Evolutionary conservation across 139 green algal species (phyloP), one percentile per base, ranked within the genome.

Genomic region (Helicosporidium sp.): DNA sequence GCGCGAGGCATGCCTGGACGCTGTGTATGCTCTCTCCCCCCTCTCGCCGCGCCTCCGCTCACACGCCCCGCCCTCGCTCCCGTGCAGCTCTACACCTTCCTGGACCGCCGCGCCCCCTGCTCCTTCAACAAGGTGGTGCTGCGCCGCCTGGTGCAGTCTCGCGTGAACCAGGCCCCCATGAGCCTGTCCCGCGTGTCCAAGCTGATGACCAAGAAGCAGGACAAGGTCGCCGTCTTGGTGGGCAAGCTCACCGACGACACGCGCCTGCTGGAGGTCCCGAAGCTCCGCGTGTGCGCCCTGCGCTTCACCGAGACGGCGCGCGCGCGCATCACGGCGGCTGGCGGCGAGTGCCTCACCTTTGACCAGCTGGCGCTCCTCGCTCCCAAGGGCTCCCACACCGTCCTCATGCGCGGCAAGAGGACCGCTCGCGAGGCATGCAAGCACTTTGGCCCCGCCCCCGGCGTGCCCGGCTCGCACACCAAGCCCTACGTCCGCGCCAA

Each of bases 51-150:
- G 20, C 31, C 15, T 22, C 26, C 7, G 34, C 34, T 1, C 34
- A 22, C 10, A 5, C 26, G n/a, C n/a, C 35, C 48, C 36, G 3
- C 25, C 17, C 22, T n/a, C 26, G 31, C 35, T 39, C 28, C n/a
- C 16, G 15, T 60, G 71, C 83, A 96, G 88, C 75, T 99, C 15
- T 99, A 96, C 74, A 69, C 72, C 52, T 99, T 96, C 77, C 73
- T 99, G 44, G 84, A 75, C 26, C 68, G 90, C 56, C 73, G 90
- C 22, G 93, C 87, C 39, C 83, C 92, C 10, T 74, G 60, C 68
- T 77, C 87, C 35, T 97, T 99, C 77, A 97, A 97, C 78, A 75
- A 85, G 66, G 79, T 93, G n/a, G 75, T 97, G 27, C 72, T 96
- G 22, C 93, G 93, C 71, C 64, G 89, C 26, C 57, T 99, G 64